A percentile compares a stretch with the other conserved stretches of the same genome.
phyloP scores from a whole-genome alignment of 176 grass and related monocot genomes.

The Eremochloa ophiuroides region DNA sequence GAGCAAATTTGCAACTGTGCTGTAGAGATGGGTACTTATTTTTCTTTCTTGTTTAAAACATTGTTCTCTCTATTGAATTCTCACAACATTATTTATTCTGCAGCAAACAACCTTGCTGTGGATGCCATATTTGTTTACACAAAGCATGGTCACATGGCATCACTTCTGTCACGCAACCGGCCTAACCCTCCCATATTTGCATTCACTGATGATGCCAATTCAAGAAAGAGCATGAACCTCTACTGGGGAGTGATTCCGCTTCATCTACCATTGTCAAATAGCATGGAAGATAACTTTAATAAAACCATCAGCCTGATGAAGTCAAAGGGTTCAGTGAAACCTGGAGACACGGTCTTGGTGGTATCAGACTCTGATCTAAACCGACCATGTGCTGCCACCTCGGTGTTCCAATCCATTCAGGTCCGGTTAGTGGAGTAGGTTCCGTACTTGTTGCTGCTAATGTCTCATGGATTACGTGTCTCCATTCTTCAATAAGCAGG shows the following conservation, averaged over 20 bases:
- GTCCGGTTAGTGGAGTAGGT: slow-evolving; percentile 46
- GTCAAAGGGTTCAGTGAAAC: slow-evolving; percentile 43
- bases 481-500: neutral
- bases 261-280: slow-evolving; percentile 34
- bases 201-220: slow-evolving; percentile 47
- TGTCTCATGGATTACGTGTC: neutral
- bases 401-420: slow-evolving; percentile 56
- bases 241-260: slow-evolving; percentile 64
- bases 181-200: slow-evolving; percentile 66
- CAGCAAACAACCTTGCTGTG: slow-evolving; percentile 67
- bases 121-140: slow-evolving; percentile 79
- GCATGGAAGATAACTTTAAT: slow-evolving; percentile 56
- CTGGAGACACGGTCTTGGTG: slow-evolving; percentile 51
- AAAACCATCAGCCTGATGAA: slow-evolving; percentile 44
- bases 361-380: slow-evolving; percentile 58
- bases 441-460: neutral
- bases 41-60: neutral
- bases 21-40: slow-evolving; percentile 56
- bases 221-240: slow-evolving; percentile 68
- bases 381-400: slow-evolving; percentile 26
- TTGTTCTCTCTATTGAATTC: neutral
- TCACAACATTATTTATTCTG: neutral
- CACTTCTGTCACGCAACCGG: slow-evolving; percentile 43
- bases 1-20: slow-evolving; percentile 63
- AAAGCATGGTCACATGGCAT: slow-evolving; percentile 66